Conservation (phyloP, 768 basidiomycete genomes). For the Podaxis mareebaensis region DNA sequence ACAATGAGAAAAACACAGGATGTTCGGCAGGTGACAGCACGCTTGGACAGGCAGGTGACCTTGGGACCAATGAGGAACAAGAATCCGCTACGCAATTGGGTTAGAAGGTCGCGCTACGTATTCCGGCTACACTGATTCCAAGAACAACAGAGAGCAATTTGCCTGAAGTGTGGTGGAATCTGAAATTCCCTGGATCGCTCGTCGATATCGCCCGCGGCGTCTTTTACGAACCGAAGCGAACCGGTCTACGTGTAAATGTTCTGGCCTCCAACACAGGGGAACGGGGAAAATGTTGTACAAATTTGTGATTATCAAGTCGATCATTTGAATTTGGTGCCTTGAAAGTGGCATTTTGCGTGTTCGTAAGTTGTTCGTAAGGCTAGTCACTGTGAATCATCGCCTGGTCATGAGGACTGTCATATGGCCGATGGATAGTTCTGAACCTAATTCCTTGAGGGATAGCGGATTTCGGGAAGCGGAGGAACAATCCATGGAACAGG, state of each 20-base stretch:
- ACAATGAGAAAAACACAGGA: neutral
- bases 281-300: neutral
- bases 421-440: neutral
- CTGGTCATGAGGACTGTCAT: neutral
- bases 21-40: slow-evolving; percentile 5
- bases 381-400: neutral
- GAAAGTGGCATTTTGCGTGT: neutral
- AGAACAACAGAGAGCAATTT: neutral
- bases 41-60: neutral
- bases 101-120: neutral
- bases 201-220: neutral
- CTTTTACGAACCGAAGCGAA: neutral
- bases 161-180: neutral
- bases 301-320: neutral
- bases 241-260: neutral
- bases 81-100: neutral
- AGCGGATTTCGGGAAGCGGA: neutral
- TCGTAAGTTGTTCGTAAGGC: neutral
- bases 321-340: neutral
- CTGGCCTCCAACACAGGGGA: too few relatives aligned
- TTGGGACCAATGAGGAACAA: neutral
- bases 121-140: neutral
- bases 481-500: neutral
- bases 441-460: neutral
- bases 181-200: neutral